A percentile compares a stretch with the other conserved stretches of the same genome.
Conservation (phyloP, 345 rosid genomes). For the Heritiera fomes region DNA sequence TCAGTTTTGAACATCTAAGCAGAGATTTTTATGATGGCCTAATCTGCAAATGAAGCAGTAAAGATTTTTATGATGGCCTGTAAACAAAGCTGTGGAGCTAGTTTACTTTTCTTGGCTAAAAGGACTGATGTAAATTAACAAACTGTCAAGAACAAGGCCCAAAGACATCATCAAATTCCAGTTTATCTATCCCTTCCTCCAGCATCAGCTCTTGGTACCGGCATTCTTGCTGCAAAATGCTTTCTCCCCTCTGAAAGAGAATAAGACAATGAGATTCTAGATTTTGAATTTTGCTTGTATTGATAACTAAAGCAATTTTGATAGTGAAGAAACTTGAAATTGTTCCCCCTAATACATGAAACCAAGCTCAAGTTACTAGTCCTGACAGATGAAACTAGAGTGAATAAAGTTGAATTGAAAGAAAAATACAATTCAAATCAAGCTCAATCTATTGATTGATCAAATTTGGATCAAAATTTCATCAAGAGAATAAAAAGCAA, state of each 20-base stretch:
- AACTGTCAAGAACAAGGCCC: constrained; percentile 25
- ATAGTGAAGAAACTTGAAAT: constrained; percentile 8
- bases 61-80: not conserved
- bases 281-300: not conserved
- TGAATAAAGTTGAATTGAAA: no score
- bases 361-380: not conserved
- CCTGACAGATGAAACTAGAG: not conserved
- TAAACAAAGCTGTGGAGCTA: not conserved
- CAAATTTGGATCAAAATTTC: not conserved
- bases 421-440: not conserved
- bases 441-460: not conserved
- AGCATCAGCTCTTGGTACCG: constrained; percentile 64
- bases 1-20: not conserved
- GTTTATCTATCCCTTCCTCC: constrained; percentile 41
- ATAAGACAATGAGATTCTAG: not conserved
- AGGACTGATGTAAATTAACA: not conserved
- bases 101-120: not conserved
- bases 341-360: not conserved
- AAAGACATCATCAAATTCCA: constrained; percentile 27
- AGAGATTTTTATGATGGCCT: not conserved
- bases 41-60: not conserved
- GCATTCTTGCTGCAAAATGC: constrained; percentile 97
- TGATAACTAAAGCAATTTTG: constrained; percentile 11
- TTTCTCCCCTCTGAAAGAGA: constrained; percentile 68
- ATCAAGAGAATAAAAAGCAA: not conserved